Base-by-base conservation (phyloP, 2,329 filamentous ascomycete species). In the Cladosporium velox region DNA sequence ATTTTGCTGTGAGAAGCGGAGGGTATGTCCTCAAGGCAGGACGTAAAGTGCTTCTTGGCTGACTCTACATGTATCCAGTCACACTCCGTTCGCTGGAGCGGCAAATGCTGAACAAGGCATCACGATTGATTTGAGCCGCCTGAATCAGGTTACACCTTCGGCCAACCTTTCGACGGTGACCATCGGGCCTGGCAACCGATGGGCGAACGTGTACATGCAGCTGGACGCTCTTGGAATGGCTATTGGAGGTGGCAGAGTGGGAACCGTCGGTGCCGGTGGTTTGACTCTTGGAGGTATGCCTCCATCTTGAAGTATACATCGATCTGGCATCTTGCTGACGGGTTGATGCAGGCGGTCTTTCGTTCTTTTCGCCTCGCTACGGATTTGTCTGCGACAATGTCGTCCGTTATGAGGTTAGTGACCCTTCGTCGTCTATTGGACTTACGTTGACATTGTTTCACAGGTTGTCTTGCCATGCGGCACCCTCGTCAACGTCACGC, bases 351-450 rank as follows among this genome's bases (percentile, higher is more conserved):
- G 51, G 71, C 52, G 84, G 84, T 12, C 79, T 85, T 28, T 83
- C 82, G 0, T 85, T 79, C 74, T 82, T 84, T 70, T 78, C 80
- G 2, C 78, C 79, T 0, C 74, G 73, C 0, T 73, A 79, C 68
- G 86, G 86, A 8, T 85, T 82, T 74, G 82, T 79, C 28, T 81
- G 80, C 64, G 84, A 72, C 41, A 69, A 59, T 14, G 61, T 72
- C 7, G 49, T 67, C 18, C 66, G 67, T 28, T 70, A 84, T 64
- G 83, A 85, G 73, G 60, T 63, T 15, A 14, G 60, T 35, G n/a
- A 15, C 12, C 41, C 15, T 10, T 8, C 18, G 5, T 44, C 4
- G 12, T 15, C 26, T 35, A n/a, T 21, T 21, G 7, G 15, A 14
- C n/a, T 59, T 24, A 8, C 76, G 71, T 3, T 59, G 21, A 59